Base-by-base conservation (phyloP, 768 basidiomycete genomes). In the Pleurotus citrinopileatus region DNA sequence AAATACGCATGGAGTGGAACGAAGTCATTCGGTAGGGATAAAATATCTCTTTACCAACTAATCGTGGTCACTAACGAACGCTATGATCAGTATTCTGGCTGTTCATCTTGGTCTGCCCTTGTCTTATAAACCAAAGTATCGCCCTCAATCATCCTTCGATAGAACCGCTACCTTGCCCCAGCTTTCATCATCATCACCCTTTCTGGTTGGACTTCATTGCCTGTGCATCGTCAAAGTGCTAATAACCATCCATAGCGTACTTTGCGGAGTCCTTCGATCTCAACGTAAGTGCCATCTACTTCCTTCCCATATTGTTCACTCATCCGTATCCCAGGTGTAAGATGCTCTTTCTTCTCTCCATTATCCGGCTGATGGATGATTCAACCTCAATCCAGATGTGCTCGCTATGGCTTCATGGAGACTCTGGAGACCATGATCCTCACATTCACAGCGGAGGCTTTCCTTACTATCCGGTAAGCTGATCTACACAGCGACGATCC, bases 361-460 rank as follows among this genome's bases (percentile, higher is more conserved):
- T n/a, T n/a, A n/a, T n/a, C n/a, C n/a, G n/a, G n/a, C n/a, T n/a
- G n/a, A n/a, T n/a, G n/a, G n/a, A 10, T n/a, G 32, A 7, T 19
- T 13, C 13, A 40, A 12, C 7, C 7, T 40, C 8, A 13, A 40
- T 40, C 13, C 37, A 57, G 52, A 29, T 57, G 56, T 25, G 38
- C 34, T 20, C 56, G 46, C n/a, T 57, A 47, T 34, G 53, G 29
- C 4, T 54, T 54, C 26, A 53, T 57, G 38, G 53, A 57, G 47
- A 53, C 46, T 20, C 10, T 57, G 3, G 53, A 54, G 40, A 57
- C 53, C 12, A 37, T 57, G 27, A 23, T 54, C 22, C 45, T 57
- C 22, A 53, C 53, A 8, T 50, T 45, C 27, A 54, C 53, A n/a
- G 53, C 56, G 3, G 56, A 57, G 27, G 28, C 32, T 13, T 34